Evolutionary conservation across 176 grass and related monocot genomes (phyloP).

Genomic region (Musa acuminata): DNA sequence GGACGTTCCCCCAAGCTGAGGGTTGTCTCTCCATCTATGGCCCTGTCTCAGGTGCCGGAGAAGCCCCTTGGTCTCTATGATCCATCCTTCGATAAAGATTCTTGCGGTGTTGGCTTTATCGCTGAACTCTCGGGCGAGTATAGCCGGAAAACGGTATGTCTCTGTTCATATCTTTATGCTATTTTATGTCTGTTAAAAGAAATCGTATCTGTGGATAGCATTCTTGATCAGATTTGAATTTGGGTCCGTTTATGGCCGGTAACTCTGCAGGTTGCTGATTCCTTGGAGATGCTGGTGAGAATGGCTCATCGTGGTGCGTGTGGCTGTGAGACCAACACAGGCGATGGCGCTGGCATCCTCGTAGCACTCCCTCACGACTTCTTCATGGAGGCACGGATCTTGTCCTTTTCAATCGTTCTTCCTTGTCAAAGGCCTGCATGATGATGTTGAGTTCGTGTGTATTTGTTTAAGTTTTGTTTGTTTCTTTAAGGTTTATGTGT

Average conservation of each 20-base stretch:
- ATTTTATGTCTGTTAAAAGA: conserved; percentile 6
- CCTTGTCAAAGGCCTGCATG: background rate
- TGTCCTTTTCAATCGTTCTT: background rate
- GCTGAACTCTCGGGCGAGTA: conserved; percentile 76
- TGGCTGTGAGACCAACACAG: conserved; percentile 90
- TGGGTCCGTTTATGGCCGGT: background rate
- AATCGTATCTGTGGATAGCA: background rate
- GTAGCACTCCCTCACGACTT: conserved; percentile 83
- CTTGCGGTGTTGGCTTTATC: conserved; percentile 89
- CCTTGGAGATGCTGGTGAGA: conserved; percentile 82
- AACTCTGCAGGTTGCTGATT: conserved; percentile 58
- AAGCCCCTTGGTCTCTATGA: conserved; percentile 84
- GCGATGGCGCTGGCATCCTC: conserved; percentile 88
- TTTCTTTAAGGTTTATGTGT: background rate
- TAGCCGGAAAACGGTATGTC: conserved; percentile 67
- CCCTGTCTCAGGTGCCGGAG: conserved; percentile 65
- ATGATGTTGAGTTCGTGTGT: background rate
- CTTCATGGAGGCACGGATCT: conserved; percentile 46
- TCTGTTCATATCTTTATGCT: background rate
- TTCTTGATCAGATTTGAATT: background rate
- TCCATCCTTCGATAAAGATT: conserved; percentile 77
- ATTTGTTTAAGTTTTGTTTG: background rate
- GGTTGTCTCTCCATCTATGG: conserved; percentile 30
- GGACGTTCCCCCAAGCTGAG: conserved; percentile 20
- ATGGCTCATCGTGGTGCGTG: conserved; percentile 96